Evolutionary conservation across 179 eudicot genomes (phyloP).

Genomic region (Patellifolia procumbens): DNA sequence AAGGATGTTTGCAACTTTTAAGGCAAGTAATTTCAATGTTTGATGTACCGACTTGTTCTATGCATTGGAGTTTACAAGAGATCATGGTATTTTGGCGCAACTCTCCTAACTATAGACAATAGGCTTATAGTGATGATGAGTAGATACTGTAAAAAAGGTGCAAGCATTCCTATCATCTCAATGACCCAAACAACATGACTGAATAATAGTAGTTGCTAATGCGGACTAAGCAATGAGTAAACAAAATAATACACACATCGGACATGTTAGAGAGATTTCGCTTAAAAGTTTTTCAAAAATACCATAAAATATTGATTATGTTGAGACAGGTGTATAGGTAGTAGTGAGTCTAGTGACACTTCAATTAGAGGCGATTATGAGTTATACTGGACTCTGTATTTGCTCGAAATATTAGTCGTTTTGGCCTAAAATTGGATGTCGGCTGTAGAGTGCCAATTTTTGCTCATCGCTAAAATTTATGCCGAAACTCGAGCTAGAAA

Average conservation of each 20-base stretch:
- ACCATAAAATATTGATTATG: neutral
- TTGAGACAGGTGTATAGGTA: no score
- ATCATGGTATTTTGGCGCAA: neutral
- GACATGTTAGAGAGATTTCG: neutral
- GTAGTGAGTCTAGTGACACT: no score
- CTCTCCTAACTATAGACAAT: slow-evolving; percentile 14
- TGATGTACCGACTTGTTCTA: slow-evolving; percentile 2
- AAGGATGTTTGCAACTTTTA: slow-evolving; percentile 20
- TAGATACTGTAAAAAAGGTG: neutral
- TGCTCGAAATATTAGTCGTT: no score
- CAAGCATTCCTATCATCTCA: slow-evolving; percentile 6
- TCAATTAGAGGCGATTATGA: no score
- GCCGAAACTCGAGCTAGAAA: no score
- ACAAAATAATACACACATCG: neutral
- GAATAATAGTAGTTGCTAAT: slow-evolving; percentile 16
- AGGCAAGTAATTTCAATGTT: slow-evolving; percentile 10
- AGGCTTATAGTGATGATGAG: slow-evolving; percentile 8
- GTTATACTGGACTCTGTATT: no score
- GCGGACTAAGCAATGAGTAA: slow-evolving; percentile 14
- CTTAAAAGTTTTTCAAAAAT: neutral
- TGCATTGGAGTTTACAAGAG: neutral
- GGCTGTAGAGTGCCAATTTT: no score
- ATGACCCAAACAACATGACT: slow-evolving; percentile 8
- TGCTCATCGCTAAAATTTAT: no score
- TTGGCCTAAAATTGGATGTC: no score